A percentile compares a stretch with the other conserved stretches of the same genome.
Conservation (phyloP, 495 filamentous ascomycete genomes). For the Glarea lozoyensis region DNA sequence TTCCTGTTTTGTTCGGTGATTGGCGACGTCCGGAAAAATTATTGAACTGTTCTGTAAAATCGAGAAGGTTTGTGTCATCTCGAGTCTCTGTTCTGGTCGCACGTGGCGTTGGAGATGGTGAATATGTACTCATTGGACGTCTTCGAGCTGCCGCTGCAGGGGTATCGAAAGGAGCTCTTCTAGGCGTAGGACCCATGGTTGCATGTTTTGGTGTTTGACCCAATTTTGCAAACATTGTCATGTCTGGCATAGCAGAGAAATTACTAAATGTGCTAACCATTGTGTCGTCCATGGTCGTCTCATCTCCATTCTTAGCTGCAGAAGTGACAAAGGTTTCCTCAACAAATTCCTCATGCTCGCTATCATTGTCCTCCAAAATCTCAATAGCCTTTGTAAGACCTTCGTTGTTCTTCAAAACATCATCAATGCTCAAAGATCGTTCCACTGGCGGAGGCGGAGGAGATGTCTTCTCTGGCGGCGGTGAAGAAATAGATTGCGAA, state of each 20-base stretch:
- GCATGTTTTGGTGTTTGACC: slow-evolving; percentile 44
- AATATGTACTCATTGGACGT: slow-evolving; percentile 13
- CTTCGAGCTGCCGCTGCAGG: slow-evolving; percentile 24
- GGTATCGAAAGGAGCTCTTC: slow-evolving; percentile 14
- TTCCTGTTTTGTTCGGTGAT: slow-evolving; percentile 15
- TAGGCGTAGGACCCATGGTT: slow-evolving; percentile 18
- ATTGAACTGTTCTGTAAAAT: slow-evolving; percentile 77
- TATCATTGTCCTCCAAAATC: slow-evolving; percentile 43
- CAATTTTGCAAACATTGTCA: slow-evolving; percentile 75
- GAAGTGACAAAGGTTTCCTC: background rate
- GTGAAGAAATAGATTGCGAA: slow-evolving; percentile 20
- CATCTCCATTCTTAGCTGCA: slow-evolving; percentile 16
- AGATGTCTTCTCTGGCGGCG: slow-evolving; percentile 7
- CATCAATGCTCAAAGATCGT: slow-evolving; percentile 19
- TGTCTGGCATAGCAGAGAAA: slow-evolving; percentile 81
- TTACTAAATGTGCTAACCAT: slow-evolving; percentile 77
- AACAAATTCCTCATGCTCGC: slow-evolving; percentile 12
- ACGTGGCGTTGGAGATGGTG: slow-evolving; percentile 20
- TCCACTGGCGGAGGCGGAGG: slow-evolving; percentile 9
- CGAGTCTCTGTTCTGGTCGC: slow-evolving; percentile 26
- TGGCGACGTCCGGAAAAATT: slow-evolving; percentile 27
- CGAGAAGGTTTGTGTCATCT: slow-evolving; percentile 61
- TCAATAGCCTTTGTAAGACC: slow-evolving; percentile 35
- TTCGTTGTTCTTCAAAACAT: slow-evolving; percentile 26
- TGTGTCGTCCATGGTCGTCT: slow-evolving; percentile 57